Base-by-base conservation (phyloP, 768 basidiomycete genomes). In the Baorangia bicolor region DNA sequence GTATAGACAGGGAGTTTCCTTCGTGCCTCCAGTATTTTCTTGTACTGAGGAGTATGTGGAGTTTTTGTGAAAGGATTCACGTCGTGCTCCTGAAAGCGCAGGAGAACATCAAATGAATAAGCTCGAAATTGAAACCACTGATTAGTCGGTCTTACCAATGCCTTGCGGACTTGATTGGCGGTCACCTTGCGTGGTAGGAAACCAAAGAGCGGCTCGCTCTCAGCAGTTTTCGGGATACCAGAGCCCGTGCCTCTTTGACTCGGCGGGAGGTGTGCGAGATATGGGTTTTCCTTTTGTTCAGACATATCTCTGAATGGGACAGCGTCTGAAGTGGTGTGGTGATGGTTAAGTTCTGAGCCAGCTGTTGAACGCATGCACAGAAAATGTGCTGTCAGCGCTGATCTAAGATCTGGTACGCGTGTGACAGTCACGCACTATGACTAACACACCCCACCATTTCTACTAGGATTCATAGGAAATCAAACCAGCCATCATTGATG, bases 1-100 rank as follows among this genome's bases (percentile, higher is more conserved):
- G 86, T 74, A 63, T 81, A 97, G 0, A 99, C 95, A 0, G 97
- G 96, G 21, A 99, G 78, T 68, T 91, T 90, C 77, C 87, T 93
- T 54, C 97, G 84, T 12, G 79, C 73, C 64, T 87, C 87, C 23
- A 98, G 71, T 54, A 98, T 95, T 75, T 90, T 93, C 72, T 77
- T 84, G 77, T 97, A 98, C 59, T 87, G 82, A 4, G 81, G 67
- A 0, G 92, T 83, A 69, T 87, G 88, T 0, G 92, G 89, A 56
- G 69, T 72, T 55, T 88, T 88, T 5, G 91, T 97, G 76, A 98
- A 98, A 1, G 96, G 90, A 65, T 98, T 98, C 38, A 88, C 57
- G 38, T 89, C 82, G 57, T 87, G 81, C 64, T 89, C 84, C 93
- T 94, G 65, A 11, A 61, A 23, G 9, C 28, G 7, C 16, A 42